Conservation (phyloP, 1,284 basidiomycete genomes). For the Mycena sp. region DNA sequence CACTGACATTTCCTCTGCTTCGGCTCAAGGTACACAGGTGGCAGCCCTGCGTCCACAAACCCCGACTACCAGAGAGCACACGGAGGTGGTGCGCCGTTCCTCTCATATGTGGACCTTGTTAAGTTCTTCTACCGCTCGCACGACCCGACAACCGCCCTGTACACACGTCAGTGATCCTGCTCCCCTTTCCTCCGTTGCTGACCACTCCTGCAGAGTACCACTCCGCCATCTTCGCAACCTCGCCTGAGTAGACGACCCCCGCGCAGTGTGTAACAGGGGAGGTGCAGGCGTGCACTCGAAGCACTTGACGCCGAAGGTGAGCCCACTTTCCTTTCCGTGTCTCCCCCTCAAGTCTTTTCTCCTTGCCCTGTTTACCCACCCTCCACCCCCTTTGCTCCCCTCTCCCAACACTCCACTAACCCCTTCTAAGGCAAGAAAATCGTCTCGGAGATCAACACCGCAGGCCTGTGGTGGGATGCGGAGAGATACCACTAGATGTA, state of each 20-base stretch:
- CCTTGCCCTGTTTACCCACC: no score
- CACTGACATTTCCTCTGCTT: no score
- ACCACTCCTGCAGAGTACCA: conserved; percentile 78
- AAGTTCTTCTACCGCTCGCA: conserved; percentile 97
- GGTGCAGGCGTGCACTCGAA: conserved; percentile 88
- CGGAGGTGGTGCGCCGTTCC: conserved; percentile 84
- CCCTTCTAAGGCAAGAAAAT: conserved; percentile 56
- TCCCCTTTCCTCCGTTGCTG: conserved; percentile 7
- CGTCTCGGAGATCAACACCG: conserved; percentile 76
- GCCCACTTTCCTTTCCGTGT: conserved; percentile 10
- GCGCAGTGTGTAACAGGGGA: conserved; percentile 87
- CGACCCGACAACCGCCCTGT: conserved; percentile 85
- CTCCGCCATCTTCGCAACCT: conserved; percentile 89
- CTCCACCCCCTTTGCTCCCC: no score
- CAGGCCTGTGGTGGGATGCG: conserved; percentile 81
- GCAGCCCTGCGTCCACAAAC: conserved; percentile 60
- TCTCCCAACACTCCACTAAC: no score
- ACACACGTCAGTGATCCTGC: conserved; percentile 70
- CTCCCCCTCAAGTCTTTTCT: no score
- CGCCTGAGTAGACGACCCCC: conserved; percentile 77
- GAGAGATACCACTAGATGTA: conserved; percentile 91
- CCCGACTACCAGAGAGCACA: conserved; percentile 85
- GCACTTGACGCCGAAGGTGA: conserved; percentile 80
- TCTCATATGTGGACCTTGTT: conserved; percentile 86
- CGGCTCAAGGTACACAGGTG: conserved; percentile 79